phyloP scores from a whole-genome alignment of 768 basidiomycete genomes.

The Fistulinella prunicolor region DNA sequence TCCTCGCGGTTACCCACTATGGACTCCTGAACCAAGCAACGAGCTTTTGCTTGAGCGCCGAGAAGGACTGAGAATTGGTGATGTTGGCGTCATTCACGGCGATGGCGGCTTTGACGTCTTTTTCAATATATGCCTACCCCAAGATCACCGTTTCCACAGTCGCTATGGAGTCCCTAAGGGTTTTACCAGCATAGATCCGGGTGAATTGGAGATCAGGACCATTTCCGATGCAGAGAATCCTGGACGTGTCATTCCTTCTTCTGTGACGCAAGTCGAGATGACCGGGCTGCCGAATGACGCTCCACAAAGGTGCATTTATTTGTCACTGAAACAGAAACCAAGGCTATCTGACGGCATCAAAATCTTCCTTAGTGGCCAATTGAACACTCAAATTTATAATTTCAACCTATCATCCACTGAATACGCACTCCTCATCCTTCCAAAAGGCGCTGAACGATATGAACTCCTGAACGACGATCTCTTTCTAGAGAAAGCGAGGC shows the following conservation, averaged over 20 bases:
- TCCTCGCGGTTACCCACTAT: conserved; percentile 30
- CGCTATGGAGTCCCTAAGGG: conserved; percentile 21
- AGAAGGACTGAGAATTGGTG: conserved; percentile 32
- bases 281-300: neutral
- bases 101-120: conserved; percentile 34
- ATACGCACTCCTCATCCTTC: conserved; percentile 30
- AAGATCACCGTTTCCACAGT: conserved; percentile 21
- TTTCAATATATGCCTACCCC: conserved; percentile 34
- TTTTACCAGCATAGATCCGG: conserved; percentile 19
- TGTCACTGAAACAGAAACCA: too few relatives aligned
- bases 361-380: neutral
- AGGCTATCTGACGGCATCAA: neutral
- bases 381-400: neutral
- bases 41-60: conserved; percentile 22
- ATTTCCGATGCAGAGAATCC: neutral
- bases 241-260: neutral
- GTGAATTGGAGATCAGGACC: conserved; percentile 6
- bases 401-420: neutral
- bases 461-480: conserved; percentile 7
- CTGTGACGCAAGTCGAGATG: neutral
- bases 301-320: neutral
- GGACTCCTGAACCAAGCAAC: conserved; percentile 28
- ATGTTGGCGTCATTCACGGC: conserved; percentile 26
- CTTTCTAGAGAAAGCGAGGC: conserved; percentile 16
- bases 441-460: conserved; percentile 22